Conservation (phyloP, 257 asterid genomes). For the Apocynum venetum region DNA sequence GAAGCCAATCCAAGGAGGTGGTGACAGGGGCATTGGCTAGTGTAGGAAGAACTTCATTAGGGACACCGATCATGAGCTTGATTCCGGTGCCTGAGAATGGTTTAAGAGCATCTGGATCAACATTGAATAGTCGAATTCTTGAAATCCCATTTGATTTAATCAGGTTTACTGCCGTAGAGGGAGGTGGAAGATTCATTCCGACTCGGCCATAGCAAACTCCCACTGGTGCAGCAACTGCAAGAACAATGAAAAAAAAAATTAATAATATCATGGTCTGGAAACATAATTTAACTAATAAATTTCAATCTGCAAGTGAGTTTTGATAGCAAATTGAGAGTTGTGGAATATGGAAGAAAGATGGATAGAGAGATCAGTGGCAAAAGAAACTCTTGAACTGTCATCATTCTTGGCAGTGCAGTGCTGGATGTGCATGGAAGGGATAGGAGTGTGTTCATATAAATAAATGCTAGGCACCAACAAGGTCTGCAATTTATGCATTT, state of each 20-base stretch:
- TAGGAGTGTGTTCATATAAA: neutral
- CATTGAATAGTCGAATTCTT: constrained; percentile 52
- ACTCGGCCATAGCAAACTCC: constrained; percentile 73
- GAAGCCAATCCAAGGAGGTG: constrained; percentile 50
- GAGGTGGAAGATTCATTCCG: constrained; percentile 47
- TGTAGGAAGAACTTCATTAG: constrained; percentile 61
- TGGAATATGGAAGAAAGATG: neutral
- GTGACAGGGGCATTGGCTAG: constrained; percentile 42
- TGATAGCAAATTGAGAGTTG: neutral
- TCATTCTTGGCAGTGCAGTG: neutral
- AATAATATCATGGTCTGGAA: neutral
- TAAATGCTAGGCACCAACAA: neutral
- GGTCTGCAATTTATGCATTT: neutral
- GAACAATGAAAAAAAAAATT: neutral
- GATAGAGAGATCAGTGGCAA: neutral
- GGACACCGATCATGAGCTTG: constrained; percentile 61
- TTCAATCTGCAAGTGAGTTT: neutral
- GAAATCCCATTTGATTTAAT: constrained; percentile 47
- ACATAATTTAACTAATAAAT: neutral
- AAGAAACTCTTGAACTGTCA: neutral
- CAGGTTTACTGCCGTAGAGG: constrained; percentile 40
- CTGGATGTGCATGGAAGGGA: neutral
- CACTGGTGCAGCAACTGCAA: constrained; percentile 44
- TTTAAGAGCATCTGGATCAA: constrained; percentile 37
- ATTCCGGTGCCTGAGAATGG: constrained; percentile 54